Evolutionary conservation across 2,329 filamentous ascomycete genomes (phyloP), one percentile per base, ranked within the genome.

Genomic region (Hymenotorrendiella dingleyae): DNA sequence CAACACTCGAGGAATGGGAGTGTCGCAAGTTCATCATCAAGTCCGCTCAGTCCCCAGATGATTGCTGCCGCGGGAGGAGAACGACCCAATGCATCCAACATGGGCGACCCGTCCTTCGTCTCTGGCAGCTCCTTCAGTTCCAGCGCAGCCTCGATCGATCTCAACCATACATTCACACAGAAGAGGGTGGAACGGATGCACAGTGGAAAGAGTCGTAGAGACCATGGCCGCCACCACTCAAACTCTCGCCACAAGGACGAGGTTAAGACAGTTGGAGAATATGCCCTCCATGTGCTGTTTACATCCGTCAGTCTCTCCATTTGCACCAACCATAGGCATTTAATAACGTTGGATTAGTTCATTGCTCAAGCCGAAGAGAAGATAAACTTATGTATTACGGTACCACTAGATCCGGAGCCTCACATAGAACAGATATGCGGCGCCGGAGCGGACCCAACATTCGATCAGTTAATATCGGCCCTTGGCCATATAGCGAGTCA

Each of bases 341-440:
- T 54, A 55, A 65, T 71, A 54, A 71, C 48, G 34, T 29, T 21
- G 19, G 9, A 34, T 30, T 54, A 86, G 74, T 98, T 98, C 66
- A 93, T 97, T 59, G 85, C 86, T 12, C 86, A 94, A 62, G 93
- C 93, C n/a, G 93, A 98, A 63, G 86, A 93, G 53, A 96, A 96
- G 66, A 84, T 98, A 52, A 89, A 86, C 54, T 83, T 88, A 56
- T 95, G 88, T 60, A 84, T 95, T 55, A 82, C 84, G 38, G 78
- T 84, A 30, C 76, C 87, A 6, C 81, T 86, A 52, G 85, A 91
- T 42, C 80, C 83, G 3, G 87, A 95, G 58, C 84, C 87, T 12
- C 80, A 84, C 35, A 84, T 98, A 36, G 93, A 98, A 62, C 73
- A 80, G 39, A 85, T 97, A 52, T 98, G 93, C 65, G 94, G 93